Conservation (phyloP, 2,329 filamentous ascomycete genomes). For the Penicillium verrucosum region DNA sequence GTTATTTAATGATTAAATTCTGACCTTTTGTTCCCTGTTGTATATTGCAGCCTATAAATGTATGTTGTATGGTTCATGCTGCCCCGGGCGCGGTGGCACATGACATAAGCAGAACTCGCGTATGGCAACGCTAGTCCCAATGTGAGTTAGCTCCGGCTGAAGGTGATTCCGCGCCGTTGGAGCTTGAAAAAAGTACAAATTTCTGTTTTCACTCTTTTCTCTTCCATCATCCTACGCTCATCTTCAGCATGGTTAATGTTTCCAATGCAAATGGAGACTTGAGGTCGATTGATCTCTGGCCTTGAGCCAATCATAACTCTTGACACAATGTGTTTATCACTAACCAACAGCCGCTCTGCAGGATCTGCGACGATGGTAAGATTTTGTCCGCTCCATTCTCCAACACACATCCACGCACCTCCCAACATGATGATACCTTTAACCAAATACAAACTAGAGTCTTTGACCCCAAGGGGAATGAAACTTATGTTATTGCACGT, state of each 20-base stretch:
- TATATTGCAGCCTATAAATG: background rate
- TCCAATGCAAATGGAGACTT: constrained; percentile 13
- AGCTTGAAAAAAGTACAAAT: constrained; percentile 35
- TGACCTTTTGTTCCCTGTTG: no score
- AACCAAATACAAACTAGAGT: constrained; percentile 85
- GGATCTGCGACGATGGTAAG: constrained; percentile 29
- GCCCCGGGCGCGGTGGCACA: no score
- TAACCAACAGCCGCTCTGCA: constrained; percentile 7
- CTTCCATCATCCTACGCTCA: constrained; percentile 19
- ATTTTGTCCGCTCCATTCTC: constrained; percentile 8
- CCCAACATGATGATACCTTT: constrained; percentile 71
- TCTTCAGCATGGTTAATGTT: constrained; percentile 20
- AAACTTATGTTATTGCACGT: constrained; percentile 80
- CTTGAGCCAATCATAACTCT: background rate
- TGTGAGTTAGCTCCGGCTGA: constrained; percentile 26
- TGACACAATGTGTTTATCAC: background rate
- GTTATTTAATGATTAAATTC: no score
- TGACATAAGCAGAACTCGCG: constrained; percentile 4
- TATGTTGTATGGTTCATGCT: background rate
- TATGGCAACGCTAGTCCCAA: constrained; percentile 4
- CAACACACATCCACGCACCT: constrained; percentile 23
- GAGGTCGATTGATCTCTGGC: background rate
- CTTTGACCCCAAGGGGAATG: constrained; percentile 81
- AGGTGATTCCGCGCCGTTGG: constrained; percentile 25
- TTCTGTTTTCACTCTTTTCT: constrained; percentile 22